Base-by-base conservation (phyloP, 352 stramenopile species). In the Phytopythium vexans region DNA sequence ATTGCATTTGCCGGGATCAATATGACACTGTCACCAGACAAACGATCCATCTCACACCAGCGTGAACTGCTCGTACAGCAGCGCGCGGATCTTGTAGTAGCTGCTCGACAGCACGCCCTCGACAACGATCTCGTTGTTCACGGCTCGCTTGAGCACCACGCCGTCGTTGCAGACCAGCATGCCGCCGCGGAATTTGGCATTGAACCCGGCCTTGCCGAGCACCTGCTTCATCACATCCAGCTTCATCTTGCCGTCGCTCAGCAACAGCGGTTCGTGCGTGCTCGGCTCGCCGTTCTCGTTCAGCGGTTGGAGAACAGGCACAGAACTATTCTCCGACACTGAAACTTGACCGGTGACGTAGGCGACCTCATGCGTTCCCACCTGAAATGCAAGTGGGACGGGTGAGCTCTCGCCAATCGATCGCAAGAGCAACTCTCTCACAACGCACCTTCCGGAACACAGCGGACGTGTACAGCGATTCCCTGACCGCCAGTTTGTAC, bases 141-240 rank as follows among this genome's bases (percentile, higher is more conserved):
- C 59, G 2, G 83, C 80, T 7, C 84, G 81, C 66, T 89, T 93
- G 54, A 94, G 82, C 53, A 92, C 86, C 39, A 94, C 84, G 31
- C 86, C 86, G 43, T 95, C 84, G 54, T 92, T 91, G 71, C 86
- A 95, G 8, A 95, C 79, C 27, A 95, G 65, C 86, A 94, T 95
- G 45, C 86, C 84, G 8, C 86, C 80, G n/a, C 80, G 82, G 54
- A 94, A 94, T 54, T 94, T 95, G 63, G 84, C 86, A 56, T 95
- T 86, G 66, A 94, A 95, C 0, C 84, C 86, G 9, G 84, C 82
- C 45, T 91, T 92, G 38, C 79, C 81, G 34, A 95, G 66, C 51
- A 94, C 76, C 58, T 94, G 83, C 64, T 94, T 94, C 84, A 95
- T 93, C 55, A 92, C 73, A 55, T 93, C 82, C 54, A 95, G 69